Evolutionary conservation across 169 alveolate genomes (phyloP), one percentile per base, ranked within the genome.

Genomic region (Plasmodium yoelii): DNA sequence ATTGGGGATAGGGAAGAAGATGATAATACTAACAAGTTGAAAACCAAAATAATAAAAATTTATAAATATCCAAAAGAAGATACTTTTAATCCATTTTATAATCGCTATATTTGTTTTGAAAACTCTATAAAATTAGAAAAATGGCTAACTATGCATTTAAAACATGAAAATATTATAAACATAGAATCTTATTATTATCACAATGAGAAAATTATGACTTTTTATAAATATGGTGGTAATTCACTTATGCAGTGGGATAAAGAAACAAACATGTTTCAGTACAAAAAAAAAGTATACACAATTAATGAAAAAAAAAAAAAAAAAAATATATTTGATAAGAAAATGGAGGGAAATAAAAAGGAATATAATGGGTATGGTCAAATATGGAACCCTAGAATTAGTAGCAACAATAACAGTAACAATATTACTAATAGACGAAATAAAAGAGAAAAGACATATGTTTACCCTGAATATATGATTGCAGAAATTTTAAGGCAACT

Each of bases 401-500:
- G 4, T 34, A 1, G 4, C 1, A 5, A 28, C 4, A 3, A 15
- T n/a, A 28, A 9, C 3, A 18, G 6, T 9, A 13, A 56, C 0
- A 13, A 56, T 7, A 15, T 15, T 6, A 0, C 70, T 6, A 28
- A 26, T 28, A 18, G 19, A 26, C 22, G 24, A 18, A 61, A 19
- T 1, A 65, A 56, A 39, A 34, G 59, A 39, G 24, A 13, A n/a
- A 56, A 28, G 59, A 34, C 28, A 53, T 56, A n/a, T 34, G 47
- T 80, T 28, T 80, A 80, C 46, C 90, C 90, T 9, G 72, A 80
- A 59, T 80, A 80, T 59, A 59, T 80, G 12, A 53, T 80, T 26
- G 90, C 82, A 24, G 90, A 80, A 53, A 80, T 80, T 1, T 34
- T 80, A n/a, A 19, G 90, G 26, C 90, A 80, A n/a, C 34, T 80